Base-by-base conservation (phyloP, 345 rosid species). In the Carallia brachiata region DNA sequence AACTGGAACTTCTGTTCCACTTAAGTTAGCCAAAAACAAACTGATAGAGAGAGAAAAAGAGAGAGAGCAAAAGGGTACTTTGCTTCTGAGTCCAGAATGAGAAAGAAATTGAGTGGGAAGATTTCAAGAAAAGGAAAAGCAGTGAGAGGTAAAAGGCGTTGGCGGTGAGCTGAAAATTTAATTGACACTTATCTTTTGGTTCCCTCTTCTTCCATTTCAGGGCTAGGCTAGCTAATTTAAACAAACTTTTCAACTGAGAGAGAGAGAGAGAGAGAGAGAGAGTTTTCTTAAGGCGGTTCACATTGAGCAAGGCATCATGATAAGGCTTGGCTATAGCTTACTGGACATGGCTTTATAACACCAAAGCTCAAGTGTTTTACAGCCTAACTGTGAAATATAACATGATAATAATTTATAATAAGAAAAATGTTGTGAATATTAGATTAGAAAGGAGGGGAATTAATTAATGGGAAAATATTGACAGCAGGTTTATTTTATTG, bases 51-150 rank as follows among this genome's bases (percentile, higher is more conserved):
- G 64, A 54, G 52, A 63, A 60, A 39, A 1, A 44, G 16, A 61
- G 44, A 59, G 61, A 44, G n/a, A 62, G 39, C 47, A 53, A 73
- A 62, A 54, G 64, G 18, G 10, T 19, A 10, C 36, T 36, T 75
- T 66, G 68, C 75, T 67, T 69, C 70, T 5, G 58, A 69, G 68
- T 4, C 59, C 48, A 40, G 62, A 76, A 61, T 10, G 34, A 23
- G 60, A 28, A 69, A 63, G 40, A 47, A n/a, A 53, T 55, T 34
- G 65, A 17, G 37, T 48, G 62, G 30, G 75, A 59, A 67, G 67
- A 48, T 62, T 36, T 62, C 30, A 18, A 65, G 44, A 64, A 65
- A 40, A 66, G 61, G 53, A 40, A 44, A 44, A 15, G 50, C 50
- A 13, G 5, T 12, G 16, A 34, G 13, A 13, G 47, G 54, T 70